These are phyloP conservation scores for carrot (Daucus carota) DNA, from an alignment of 129 eudicot genomes.

Conservation along the genomic window DNA sequence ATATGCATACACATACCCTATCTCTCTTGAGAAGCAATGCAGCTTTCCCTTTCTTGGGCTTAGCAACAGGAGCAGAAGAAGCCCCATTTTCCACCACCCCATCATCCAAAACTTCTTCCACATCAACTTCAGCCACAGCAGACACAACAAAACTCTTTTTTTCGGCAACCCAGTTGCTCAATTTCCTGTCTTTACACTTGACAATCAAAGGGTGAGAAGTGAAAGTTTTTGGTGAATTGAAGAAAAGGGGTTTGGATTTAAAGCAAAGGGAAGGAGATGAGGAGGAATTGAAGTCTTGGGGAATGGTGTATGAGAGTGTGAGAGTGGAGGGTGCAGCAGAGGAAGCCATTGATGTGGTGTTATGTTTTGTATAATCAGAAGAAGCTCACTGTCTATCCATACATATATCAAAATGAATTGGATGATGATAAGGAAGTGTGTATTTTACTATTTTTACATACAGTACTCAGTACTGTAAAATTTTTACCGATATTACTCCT, in stretches of 20 bases:
- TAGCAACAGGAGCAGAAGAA: constrained; percentile 31
- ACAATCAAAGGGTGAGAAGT: constrained; percentile 32
- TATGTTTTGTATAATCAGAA: background rate
- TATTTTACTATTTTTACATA: too few species aligned
- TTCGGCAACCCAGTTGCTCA: constrained; percentile 17
- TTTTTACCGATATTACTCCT: too few species aligned
- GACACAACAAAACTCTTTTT: constrained; percentile 34
- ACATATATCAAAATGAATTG: background rate
- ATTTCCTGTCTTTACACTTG: constrained; percentile 25
- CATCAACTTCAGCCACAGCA: constrained; percentile 53
- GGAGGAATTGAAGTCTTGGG: constrained; percentile 7
- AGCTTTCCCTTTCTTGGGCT: constrained; percentile 87
- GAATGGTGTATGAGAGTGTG: constrained; percentile 24
- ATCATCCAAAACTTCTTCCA: constrained; percentile 31
- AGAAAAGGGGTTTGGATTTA: constrained; percentile 30
- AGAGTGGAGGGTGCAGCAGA: constrained; percentile 31
- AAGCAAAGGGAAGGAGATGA: constrained; percentile 29
- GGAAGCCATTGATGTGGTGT: constrained; percentile 27
- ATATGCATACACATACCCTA: constrained; percentile 42
- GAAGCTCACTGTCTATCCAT: constrained; percentile 4
- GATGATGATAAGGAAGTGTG: constrained; percentile 8
- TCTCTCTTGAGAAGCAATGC: constrained; percentile 86
- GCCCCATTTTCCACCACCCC: constrained; percentile 32
- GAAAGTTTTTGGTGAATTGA: constrained; percentile 31
- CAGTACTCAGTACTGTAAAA: too few species aligned